Conservation (phyloP, 495 filamentous ascomycete species). For the Penicillium arizonense region DNA sequence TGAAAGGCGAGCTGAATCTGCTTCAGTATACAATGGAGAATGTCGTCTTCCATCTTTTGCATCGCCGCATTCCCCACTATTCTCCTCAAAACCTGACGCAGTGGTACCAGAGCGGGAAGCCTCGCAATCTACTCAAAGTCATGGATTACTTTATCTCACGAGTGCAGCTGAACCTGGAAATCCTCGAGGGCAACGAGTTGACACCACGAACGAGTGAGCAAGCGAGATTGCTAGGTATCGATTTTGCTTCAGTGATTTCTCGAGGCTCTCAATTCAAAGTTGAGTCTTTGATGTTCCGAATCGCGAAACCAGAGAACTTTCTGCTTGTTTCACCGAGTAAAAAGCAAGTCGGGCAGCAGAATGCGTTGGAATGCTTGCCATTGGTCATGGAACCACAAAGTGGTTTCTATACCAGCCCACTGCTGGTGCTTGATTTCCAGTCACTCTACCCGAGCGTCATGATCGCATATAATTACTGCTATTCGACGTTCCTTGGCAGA, state of each 20-base stretch:
- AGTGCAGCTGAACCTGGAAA: conserved; percentile 82
- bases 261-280: conserved; percentile 97
- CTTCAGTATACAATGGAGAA: conserved; percentile 97
- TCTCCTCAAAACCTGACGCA: conserved; percentile 69
- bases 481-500: conserved; percentile 92
- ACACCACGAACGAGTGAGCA: conserved; percentile 91
- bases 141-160: conserved; percentile 75
- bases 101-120: conserved; percentile 72
- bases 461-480: conserved; percentile 99
- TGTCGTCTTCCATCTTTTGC: conserved; percentile 88
- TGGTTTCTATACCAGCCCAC: conserved; percentile 84
- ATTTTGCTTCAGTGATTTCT: conserved; percentile 93
- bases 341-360: conserved; percentile 91
- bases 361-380: conserved; percentile 91
- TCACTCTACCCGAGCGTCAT: conserved; percentile 95
- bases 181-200: conserved; percentile 87
- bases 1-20: conserved; percentile 85
- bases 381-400: conserved; percentile 98
- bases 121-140: conserved; percentile 68
- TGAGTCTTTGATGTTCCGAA: conserved; percentile 97
- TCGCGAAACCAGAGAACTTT: conserved; percentile 96
- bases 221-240: conserved; percentile 86
- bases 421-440: conserved; percentile 94
- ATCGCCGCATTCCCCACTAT: conserved; percentile 91
- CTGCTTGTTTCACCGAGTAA: conserved; percentile 82